Evolutionary conservation across 1,139 yeast genomes (phyloP), one percentile per base, ranked within the genome.

Genomic region (Suhomyces ambrosiae): DNA sequence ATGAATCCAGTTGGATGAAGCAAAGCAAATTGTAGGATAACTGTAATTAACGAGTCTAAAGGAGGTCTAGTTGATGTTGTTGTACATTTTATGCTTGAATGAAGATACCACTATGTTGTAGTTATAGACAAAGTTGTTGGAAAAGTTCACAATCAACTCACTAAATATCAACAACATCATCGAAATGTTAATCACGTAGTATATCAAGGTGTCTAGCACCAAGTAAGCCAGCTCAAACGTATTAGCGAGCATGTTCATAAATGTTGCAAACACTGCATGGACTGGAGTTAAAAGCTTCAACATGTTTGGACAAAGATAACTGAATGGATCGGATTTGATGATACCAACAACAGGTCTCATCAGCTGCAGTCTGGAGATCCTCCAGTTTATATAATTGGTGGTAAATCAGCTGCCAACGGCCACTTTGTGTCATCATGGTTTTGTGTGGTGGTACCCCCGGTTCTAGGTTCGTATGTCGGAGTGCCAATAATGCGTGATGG

Each of bases 71-170:
- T 63, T 63, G 30, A 63, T 63, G 37, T 63, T 61, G 33, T 60
- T 56, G 47, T 57, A 53, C 49, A 63, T 52, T 47, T 60, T 60
- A 43, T 60, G 63, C 40, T 55, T 54, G 41, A 62, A 50, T 21
- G 63, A 53, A 11, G 58, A 43, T 30, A 50, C 50, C 23, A 62
- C 45, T 32, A 63, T 54, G 30, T 52, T 47, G 37, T 58, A 50
- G 43, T 54, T 60, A 38, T 54, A 47, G 29, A 44, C 34, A 15
- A 60, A 42, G 30, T 49, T 49, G 27, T 57, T 51, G n/a, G 49
- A 42, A 15, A 52, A 35, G 22, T 61, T 63, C 10, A 49, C 45
- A 5, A 60, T 37, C 32, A 56, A 35, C 17, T 61, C 65, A 12
- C 58, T 48, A 32, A 61, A 49, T 21, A 50, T 47, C 42, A 61